phyloP scores from a whole-genome alignment of 1,139 yeast species.

The Hansenula sp. region DNA sequence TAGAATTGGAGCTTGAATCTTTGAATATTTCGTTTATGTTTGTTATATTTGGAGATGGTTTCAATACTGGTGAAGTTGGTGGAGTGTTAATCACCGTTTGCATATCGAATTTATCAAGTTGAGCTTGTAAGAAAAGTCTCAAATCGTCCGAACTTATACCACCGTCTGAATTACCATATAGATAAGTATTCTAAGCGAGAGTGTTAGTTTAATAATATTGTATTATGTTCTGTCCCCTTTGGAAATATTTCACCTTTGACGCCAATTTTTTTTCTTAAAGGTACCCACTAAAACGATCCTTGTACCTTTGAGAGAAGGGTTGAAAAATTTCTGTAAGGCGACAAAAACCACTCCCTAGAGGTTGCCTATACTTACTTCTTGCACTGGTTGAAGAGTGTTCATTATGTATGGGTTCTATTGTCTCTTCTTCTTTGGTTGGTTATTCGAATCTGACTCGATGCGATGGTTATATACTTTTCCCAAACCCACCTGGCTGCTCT shows the following conservation, averaged over 20 bases:
- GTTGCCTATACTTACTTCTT: neutral
- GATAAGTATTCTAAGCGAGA: neutral
- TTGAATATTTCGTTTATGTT: conserved; percentile 17
- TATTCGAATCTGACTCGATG: too few species aligned
- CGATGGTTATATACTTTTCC: too few species aligned
- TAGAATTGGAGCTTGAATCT: conserved; percentile 10
- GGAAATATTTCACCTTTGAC: too few species aligned
- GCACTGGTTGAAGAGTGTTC: neutral
- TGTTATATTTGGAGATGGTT: conserved; percentile 16
- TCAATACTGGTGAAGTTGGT: conserved; percentile 9
- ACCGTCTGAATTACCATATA: neutral
- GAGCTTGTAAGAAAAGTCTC: neutral
- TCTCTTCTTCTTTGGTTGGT: too few species aligned
- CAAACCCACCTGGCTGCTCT: too few species aligned
- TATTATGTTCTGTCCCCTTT: too few species aligned
- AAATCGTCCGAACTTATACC: conserved; percentile 2
- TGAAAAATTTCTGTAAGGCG: neutral
- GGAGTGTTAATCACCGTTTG: neutral
- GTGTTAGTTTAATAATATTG: too few species aligned
- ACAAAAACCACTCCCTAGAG: too few species aligned
- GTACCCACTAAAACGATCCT: neutral
- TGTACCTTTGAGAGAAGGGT: neutral
- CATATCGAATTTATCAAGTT: conserved; percentile 3
- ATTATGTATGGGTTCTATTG: too few species aligned
- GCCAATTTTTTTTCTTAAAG: too few species aligned